Evolutionary conservation across 2,329 filamentous ascomycete genomes (phyloP), one percentile per base, ranked within the genome.

Genomic region (Fusarium sp.): DNA sequence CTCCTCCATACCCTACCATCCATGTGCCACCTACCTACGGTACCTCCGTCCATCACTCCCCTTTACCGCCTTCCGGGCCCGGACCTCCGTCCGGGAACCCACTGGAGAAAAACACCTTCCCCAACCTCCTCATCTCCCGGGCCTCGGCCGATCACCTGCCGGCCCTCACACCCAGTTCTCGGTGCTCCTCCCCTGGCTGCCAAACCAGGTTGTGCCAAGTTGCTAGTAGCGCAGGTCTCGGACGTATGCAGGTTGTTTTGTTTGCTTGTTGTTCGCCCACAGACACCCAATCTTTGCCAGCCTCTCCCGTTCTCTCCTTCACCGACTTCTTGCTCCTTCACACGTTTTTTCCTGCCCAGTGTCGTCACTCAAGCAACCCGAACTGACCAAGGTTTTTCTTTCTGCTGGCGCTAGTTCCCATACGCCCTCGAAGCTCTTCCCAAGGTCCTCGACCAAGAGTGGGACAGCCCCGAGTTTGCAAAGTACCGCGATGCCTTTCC

Each of bases 401-500:
- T 68, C 54, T 45, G 56, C 43, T 62, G 60, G 60, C 71, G 56
- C 32, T 71, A 95, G 93, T 96, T 95, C 81, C 94, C 94, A 32
- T 95, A 95, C 84, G 92, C 93, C 61, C 86, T 95, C 70, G 82
- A 88, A 60, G 90, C 88, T 57, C 89, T 96, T 58, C 90, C 92
- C 57, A 82, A 85, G 66, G 89, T 91, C 66, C 86, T 95, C 69
- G 85, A 87, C 65, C 85, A 87, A 63, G 87, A 93, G 78, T 97
- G 94, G 94, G 86, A 92, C 79, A 86, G 85, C 60, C 84, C 89
- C 38, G 82, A 84, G 47, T 95, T 96, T 84, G 85, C 87, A 63
- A 87, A 86, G 70, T 95, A 95, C 83, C 90, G 90, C 75, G 85
- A 90, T 78, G 91, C 91, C 58, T 96, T 96, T 79, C 93, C 94